Evolutionary conservation across 83 land plant species (phyloP), one percentile per base, ranked within the genome.

Genomic region (Picea engelmannii): DNA sequence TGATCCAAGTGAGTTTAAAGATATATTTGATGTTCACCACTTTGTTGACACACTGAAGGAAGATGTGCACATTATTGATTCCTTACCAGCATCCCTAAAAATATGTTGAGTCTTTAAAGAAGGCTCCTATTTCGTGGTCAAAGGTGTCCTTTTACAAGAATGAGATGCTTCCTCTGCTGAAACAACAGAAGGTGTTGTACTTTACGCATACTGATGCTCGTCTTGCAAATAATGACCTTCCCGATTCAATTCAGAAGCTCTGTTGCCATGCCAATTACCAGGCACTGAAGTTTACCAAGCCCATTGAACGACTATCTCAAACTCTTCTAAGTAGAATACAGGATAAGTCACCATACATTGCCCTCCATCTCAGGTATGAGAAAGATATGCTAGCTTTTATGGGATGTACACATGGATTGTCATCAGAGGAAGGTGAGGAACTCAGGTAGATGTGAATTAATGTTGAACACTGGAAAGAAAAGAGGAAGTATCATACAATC

Each of bases 71-170:
- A 79, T 87, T 47, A 82, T 87, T 40, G 80, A 85, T 78, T 71
- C 78, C 6, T 78, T 87, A 63, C 89, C 89, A 52, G 25, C 59
- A 40, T 64, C 75, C 31, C 49, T 87, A 23, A 78, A 66, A 27
- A 59, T 27, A 47, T 4, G 61, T 82, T 63, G 82, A 74, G 27
- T 71, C 87, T 38, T 70, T 82, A 47, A 82, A 9, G 66, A 85
- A 83, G 74, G 84, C 89, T 44, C 89, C 88, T 20, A 68, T 82
- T 42, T 87, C 89, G 3, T 87, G 89, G 89, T 85, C 89, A 71
- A 27, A 27, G 31, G 31, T 27, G 31, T 27, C 31, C 31, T 27
- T 27, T 27, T 27, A 27, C 31, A 27, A 27, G 31, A 27, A 27
- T 27, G 31, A 27, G 31, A 27, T 27, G 31, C 31, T 27, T 27